Conservation (phyloP, 805 yeast species). For the Isabelozyma gotoi region DNA sequence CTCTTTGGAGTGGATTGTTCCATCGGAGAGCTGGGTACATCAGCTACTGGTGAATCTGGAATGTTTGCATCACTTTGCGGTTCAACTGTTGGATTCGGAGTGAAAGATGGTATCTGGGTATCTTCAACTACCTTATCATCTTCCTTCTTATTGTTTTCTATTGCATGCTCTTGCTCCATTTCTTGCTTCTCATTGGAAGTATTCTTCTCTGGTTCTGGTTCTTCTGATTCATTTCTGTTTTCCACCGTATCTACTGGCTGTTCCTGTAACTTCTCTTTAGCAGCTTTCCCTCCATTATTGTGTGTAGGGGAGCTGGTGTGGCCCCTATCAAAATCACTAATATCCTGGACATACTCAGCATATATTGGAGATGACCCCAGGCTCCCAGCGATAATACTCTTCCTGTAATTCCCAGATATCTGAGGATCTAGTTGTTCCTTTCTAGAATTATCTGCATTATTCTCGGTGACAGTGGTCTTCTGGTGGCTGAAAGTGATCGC, state of each 20-base stretch:
- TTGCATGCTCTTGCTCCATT: not conserved
- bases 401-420: not conserved
- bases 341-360: conserved; percentile 16
- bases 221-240: not conserved
- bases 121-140: not conserved
- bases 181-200: not conserved
- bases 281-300: too few relatives aligned
- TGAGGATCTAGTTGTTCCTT: not conserved
- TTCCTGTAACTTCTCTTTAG: too few relatives aligned
- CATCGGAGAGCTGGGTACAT: too few relatives aligned
- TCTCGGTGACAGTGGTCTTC: too few relatives aligned
- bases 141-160: conserved; percentile 1
- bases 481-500: not conserved
- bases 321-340: conserved; percentile 12
- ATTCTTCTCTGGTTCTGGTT: not conserved
- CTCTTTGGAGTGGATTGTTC: too few relatives aligned
- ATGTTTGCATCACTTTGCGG: too few relatives aligned
- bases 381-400: not conserved
- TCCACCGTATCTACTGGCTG: conserved; percentile 3
- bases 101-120: too few relatives aligned
- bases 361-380: conserved; percentile 1
- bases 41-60: too few relatives aligned
- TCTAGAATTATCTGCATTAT: too few relatives aligned
- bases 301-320: too few relatives aligned
- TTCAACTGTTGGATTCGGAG: too few relatives aligned